These are phyloP conservation scores for Coriolopsis trogii DNA, from an alignment of 1,284 basidiomycete species.

Conservation along the genomic window DNA sequence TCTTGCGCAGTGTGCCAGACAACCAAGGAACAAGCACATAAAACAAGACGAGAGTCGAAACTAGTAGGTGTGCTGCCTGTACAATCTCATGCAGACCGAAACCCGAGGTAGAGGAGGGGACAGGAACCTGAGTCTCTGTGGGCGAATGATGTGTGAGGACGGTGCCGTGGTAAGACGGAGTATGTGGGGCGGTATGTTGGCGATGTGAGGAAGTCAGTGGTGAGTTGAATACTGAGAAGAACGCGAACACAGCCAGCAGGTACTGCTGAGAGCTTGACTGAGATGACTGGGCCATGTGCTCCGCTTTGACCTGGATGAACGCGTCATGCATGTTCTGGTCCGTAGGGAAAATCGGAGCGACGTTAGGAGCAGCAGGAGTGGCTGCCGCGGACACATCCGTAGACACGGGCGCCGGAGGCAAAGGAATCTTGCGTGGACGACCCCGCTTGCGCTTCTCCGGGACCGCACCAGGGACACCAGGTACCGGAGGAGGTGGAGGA, in stretches of 20 bases:
- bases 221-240: constrained; percentile 79
- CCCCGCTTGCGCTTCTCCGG: constrained; percentile 84
- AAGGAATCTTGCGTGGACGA: constrained; percentile 60
- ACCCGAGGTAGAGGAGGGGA: constrained; percentile 12
- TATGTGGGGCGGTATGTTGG: constrained; percentile 27
- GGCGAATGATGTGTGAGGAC: constrained; percentile 31
- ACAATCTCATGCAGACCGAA: constrained; percentile 54
- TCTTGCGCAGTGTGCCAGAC: constrained; percentile 32
- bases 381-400: constrained; percentile 13
- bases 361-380: constrained; percentile 10
- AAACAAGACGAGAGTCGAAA: constrained; percentile 61
- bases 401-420: constrained; percentile 30
- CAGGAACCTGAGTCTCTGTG: constrained; percentile 15
- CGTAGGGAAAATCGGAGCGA: constrained; percentile 20
- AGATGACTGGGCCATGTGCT: constrained; percentile 14
- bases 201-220: constrained; percentile 51
- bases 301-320: constrained; percentile 20
- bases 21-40: constrained; percentile 58
- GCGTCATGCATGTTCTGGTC: constrained; percentile 22
- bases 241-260: constrained; percentile 72
- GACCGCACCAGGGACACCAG: constrained; percentile 35
- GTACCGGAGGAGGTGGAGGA: constrained; percentile 34
- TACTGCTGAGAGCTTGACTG: constrained; percentile 54
- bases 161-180: constrained; percentile 36
- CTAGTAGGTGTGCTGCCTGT: constrained; percentile 62